These are phyloP conservation scores for Mycena crocata DNA, from an alignment of 768 basidiomycete species.

Conservation along the genomic window DNA sequence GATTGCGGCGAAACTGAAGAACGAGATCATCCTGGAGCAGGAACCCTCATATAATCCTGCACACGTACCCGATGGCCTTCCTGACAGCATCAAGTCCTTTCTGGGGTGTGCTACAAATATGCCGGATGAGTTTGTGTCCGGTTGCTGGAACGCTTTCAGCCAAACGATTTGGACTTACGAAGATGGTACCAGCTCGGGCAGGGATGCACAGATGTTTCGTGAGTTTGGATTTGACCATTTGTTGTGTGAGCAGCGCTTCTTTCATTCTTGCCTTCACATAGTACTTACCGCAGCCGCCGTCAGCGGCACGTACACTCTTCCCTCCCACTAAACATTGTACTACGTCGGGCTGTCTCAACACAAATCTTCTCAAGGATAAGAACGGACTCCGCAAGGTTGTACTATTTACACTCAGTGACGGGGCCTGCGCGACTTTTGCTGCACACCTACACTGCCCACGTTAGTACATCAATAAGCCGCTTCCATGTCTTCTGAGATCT, in stretches of 20 bases:
- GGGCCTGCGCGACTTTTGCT: not conserved
- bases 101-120: conserved; percentile 5
- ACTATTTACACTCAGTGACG: not conserved
- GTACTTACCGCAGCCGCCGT: no score
- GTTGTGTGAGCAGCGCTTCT: not conserved
- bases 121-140: conserved; percentile 9
- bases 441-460: not conserved
- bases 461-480: not conserved
- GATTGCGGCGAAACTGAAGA: not conserved
- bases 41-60: not conserved
- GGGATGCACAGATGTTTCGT: conserved; percentile 10
- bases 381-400: not conserved
- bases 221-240: conserved; percentile 6
- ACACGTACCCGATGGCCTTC: not conserved
- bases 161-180: conserved; percentile 11
- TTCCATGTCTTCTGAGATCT: not conserved
- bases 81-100: not conserved
- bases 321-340: conserved; percentile 1
- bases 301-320: not conserved
- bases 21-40: conserved; percentile 9
- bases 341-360: not conserved
- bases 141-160: conserved; percentile 7
- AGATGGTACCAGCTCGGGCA: conserved; percentile 2
- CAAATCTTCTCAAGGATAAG: conserved; percentile 3
- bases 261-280: not conserved